These are phyloP conservation scores for Lathyrus oleraceus DNA, from an alignment of 306 rosid species.

Conservation along the genomic window DNA sequence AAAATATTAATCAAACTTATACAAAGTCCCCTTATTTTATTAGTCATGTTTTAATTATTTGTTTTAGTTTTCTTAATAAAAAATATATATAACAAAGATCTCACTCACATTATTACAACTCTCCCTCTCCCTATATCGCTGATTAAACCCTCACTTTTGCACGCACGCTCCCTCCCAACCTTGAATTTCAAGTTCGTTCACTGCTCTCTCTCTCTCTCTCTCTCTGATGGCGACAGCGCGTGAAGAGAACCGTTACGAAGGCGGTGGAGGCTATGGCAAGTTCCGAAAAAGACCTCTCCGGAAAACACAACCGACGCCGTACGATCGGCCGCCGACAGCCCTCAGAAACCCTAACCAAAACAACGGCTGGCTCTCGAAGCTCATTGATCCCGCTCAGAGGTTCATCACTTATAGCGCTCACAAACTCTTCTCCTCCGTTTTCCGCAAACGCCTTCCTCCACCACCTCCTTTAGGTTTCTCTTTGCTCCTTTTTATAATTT, in stretches of 20 bases:
- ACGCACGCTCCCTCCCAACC: not conserved
- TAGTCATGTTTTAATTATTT: too few relatives aligned
- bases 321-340: conserved; percentile 72
- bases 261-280: conserved; percentile 59
- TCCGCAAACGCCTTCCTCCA: conserved; percentile 70
- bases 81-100: not conserved
- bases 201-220: conserved; percentile 8
- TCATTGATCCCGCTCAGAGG: conserved; percentile 94
- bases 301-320: conserved; percentile 66
- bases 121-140: not conserved
- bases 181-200: conserved; percentile 34
- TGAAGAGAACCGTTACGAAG: conserved; percentile 62
- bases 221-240: conserved; percentile 73
- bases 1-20: too few relatives aligned
- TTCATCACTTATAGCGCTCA: conserved; percentile 69
- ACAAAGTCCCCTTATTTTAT: too few relatives aligned
- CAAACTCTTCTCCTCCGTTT: conserved; percentile 66
- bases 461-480: conserved; percentile 42
- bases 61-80: too few relatives aligned
- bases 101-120: not conserved
- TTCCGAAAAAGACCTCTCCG: conserved; percentile 67
- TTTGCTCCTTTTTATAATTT: too few relatives aligned
- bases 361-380: conserved; percentile 78
- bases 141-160: conserved; percentile 58
- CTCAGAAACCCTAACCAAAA: conserved; percentile 54